Base-by-base conservation (phyloP, 2,329 filamentous ascomycete genomes). In the Cercospora sp. region DNA sequence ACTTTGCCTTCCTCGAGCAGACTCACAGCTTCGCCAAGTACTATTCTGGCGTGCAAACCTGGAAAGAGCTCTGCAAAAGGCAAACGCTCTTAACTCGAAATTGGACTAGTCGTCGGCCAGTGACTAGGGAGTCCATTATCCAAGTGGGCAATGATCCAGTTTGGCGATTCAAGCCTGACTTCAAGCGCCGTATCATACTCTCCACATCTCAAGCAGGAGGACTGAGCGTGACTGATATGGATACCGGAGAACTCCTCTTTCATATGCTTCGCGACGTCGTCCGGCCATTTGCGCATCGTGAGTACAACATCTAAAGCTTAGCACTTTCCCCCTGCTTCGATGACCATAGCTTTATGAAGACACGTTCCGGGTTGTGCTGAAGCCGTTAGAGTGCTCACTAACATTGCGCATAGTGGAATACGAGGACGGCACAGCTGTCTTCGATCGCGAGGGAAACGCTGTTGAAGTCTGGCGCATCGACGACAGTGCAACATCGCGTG, bases 91-190 rank as follows among this genome's bases (percentile, higher is more conserved):
- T 84, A 16, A 66, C 73, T 10, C 73, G 74, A 51, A 82, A 81
- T 39, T 84, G 81, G 82, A 72, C 73, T 16, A 64, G 71, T 4
- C 65, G 70, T 8, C 69, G 66, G 1, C 82, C 81, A 0, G 68
- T 75, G 4, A 79, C 76, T 13, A 76, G 75, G 23, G 81, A 83
- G 60, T 79, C 77, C 2, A 76, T 81, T 26, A 71, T 83, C 18
- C 79, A 83, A 60, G 74, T 82, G 28, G 79, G 79, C 55, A 78
- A 78, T 55, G 75, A 80, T 63, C 79, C 79, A 0, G 76, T 83
- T 36, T 84, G 82, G 82, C 78, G 82, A 1, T 83, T 84, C 70
- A 77, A 79, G 3, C 77, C 81, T 1, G 82, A 84, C 68, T 83
- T 83, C 72, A 80, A 82, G 69, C 79, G 82, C 33, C 79, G 82